Conservation (phyloP, 768 basidiomycete genomes). For the Tylopilus rubrobrunneus region DNA sequence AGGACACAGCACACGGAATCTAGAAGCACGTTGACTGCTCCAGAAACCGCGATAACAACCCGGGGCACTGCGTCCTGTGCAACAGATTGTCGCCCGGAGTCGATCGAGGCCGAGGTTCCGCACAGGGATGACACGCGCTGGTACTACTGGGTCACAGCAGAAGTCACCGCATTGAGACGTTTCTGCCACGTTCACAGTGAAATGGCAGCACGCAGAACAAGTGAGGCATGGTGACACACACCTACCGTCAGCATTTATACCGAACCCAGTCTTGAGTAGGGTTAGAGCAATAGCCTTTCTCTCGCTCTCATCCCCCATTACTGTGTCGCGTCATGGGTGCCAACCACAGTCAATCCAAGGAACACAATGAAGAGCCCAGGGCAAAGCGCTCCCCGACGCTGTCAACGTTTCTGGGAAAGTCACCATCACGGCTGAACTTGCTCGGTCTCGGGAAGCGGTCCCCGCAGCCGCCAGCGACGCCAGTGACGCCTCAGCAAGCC, state of each 20-base stretch:
- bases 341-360: constrained; percentile 25
- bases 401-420: constrained; percentile 23
- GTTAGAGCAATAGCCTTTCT: constrained; percentile 5
- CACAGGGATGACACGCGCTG: constrained; percentile 15
- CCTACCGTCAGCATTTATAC: constrained; percentile 19
- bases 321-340: constrained; percentile 21
- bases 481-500: constrained; percentile 20
- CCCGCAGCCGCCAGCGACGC: constrained; percentile 28
- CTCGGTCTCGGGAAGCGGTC: constrained; percentile 27
- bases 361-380: constrained; percentile 20
- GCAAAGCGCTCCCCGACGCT: constrained; percentile 24
- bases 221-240: constrained; percentile 25
- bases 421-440: constrained; percentile 26
- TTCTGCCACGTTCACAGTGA: constrained; percentile 12
- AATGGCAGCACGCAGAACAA: constrained; percentile 27
- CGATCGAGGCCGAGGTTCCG: constrained; percentile 4
- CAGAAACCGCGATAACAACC: neutral
- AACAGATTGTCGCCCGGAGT: constrained; percentile 4
- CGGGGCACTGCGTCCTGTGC: constrained; percentile 4
- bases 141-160: constrained; percentile 13
- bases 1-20: constrained; percentile 13
- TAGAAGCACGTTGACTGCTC: constrained; percentile 2
- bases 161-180: constrained; percentile 17
- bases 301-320: neutral
- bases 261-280: constrained; percentile 9